phyloP scores from a whole-genome alignment of 2,329 filamentous ascomycete species.

The Colletotrichum brevisporum region DNA sequence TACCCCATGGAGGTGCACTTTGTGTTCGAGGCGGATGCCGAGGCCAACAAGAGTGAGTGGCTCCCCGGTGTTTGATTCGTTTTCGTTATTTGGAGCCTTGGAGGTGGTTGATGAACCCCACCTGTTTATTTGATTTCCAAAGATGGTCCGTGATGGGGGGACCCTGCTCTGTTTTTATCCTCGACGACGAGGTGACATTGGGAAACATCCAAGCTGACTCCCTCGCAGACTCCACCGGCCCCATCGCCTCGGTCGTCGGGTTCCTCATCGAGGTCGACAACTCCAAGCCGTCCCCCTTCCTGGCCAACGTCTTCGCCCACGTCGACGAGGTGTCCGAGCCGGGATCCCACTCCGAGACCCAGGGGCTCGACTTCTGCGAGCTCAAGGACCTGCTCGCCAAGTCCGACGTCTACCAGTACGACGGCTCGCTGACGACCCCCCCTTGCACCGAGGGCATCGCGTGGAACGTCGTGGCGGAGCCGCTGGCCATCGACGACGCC shows the following conservation, averaged over 20 bases:
- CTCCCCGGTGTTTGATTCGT: background rate
- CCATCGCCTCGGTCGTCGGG: conserved; percentile 52
- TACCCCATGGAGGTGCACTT: conserved; percentile 59
- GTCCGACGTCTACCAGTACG: conserved; percentile 63
- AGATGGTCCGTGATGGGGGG: background rate
- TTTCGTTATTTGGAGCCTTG: background rate
- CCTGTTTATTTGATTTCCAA: background rate
- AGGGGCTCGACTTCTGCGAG: conserved; percentile 58
- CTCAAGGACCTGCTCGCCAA: conserved; percentile 54
- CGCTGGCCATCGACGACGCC: conserved; percentile 61
- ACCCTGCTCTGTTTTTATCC: background rate
- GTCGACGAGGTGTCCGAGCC: conserved; percentile 55
- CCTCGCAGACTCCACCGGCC: conserved; percentile 45
- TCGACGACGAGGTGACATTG: background rate
- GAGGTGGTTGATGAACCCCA: background rate
- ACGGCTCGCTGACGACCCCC: conserved; percentile 73
- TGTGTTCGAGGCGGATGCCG: conserved; percentile 53
- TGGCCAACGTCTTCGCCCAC: conserved; percentile 54
- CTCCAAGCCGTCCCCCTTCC: conserved; percentile 45
- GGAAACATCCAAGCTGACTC: background rate
- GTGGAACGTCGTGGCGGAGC: conserved; percentile 66
- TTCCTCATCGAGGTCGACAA: conserved; percentile 53
- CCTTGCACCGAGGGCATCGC: conserved; percentile 71
- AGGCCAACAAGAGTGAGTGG: conserved; percentile 32
- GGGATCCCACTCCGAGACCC: conserved; percentile 54